A percentile compares a stretch with the other conserved stretches of the same genome.
Conservation (phyloP, 2,329 filamentous ascomycete genomes). For the Phyllachora maydis region DNA sequence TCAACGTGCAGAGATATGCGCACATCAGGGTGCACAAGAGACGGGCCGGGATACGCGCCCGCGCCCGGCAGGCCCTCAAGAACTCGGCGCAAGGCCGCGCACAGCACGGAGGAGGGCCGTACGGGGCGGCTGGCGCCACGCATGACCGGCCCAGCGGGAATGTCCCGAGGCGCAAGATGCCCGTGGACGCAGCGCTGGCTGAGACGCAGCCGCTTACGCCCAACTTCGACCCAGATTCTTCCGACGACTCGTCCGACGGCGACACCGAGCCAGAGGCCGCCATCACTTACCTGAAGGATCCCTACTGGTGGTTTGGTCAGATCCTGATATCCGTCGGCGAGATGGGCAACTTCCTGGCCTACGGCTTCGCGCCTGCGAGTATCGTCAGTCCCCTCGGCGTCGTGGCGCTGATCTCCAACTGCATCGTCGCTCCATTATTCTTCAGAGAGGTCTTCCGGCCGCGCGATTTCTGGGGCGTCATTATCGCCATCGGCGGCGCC, state of each 20-base stretch:
- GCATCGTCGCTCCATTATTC: constrained; percentile 84
- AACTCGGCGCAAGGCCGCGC: constrained; percentile 9
- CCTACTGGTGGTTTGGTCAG: constrained; percentile 93
- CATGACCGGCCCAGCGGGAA: constrained; percentile 16
- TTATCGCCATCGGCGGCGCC: constrained; percentile 71
- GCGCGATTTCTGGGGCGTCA: constrained; percentile 71
- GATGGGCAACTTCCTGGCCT: constrained; percentile 89
- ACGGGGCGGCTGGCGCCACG: too few relatives aligned
- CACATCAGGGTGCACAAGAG: constrained; percentile 68
- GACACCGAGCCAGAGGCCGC: constrained; percentile 16
- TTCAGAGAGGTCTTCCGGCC: constrained; percentile 77
- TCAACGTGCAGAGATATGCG: constrained; percentile 93
- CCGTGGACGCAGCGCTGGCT: too few relatives aligned
- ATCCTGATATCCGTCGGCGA: constrained; percentile 85
- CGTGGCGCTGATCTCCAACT: constrained; percentile 93
- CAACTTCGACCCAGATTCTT: constrained; percentile 18
- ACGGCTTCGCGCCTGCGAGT: constrained; percentile 91
- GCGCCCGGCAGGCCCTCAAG: constrained; percentile 30
- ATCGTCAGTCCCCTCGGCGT: constrained; percentile 93
- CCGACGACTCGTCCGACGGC: constrained; percentile 13
- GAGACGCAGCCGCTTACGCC: constrained; percentile 31
- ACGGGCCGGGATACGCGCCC: constrained; percentile 33
- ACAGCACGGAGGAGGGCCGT: neutral
- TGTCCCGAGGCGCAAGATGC: constrained; percentile 9
- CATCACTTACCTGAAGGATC: constrained; percentile 67